Evolutionary conservation across 2,329 filamentous ascomycete species (phyloP), one percentile per base, ranked within the genome.

Genomic region (Apiospora saccharicola): DNA sequence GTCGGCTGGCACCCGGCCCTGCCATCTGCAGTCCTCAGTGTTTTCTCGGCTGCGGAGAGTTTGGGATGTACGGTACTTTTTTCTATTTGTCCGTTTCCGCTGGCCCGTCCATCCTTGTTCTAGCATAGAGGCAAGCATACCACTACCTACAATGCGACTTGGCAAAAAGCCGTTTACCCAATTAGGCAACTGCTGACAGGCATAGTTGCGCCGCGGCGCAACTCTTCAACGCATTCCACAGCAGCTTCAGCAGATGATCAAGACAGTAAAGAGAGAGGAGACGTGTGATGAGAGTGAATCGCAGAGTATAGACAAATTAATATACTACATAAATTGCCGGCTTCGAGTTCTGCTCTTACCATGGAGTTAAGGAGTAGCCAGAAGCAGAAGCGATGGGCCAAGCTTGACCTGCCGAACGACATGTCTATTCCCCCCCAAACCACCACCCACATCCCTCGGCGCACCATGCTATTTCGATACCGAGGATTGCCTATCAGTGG

Each of bases 111-210:
- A 64, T n/a, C 57, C 57, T 19, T 64, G 57, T n/a, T 34, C 41
- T 64, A n/a, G n/a, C 57, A 64, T 19, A 61, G 53, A n/a, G n/a
- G n/a, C n/a, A n/a, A n/a, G n/a, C n/a, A n/a, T n/a, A n/a, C n/a
- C n/a, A n/a, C n/a, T n/a, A n/a, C 53, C 22, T 61, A 30, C 53
- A n/a, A 61, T 61, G 53, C 53, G 53, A 37, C 53, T 61, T 61
- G 53, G 53, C 53, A 61, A 37, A 26, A 30, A 30, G 30, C 30
- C 53, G 16, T 61, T 61, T 64, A n/a, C 57, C 34, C n/a, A n/a
- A 37, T n/a, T 12, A n/a, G 57, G 57, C 57, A 37, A 41, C n/a
- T 3, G 22, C 57, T 41, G 34, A n/a, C 53, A 61, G 22, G 22
- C 30, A 7, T 41, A n/a, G 34, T 37, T 41, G 30, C 57, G 41